phyloP scores from a whole-genome alignment of 2,329 filamentous ascomycete species.

The Alternaria hordeiaustralica region DNA sequence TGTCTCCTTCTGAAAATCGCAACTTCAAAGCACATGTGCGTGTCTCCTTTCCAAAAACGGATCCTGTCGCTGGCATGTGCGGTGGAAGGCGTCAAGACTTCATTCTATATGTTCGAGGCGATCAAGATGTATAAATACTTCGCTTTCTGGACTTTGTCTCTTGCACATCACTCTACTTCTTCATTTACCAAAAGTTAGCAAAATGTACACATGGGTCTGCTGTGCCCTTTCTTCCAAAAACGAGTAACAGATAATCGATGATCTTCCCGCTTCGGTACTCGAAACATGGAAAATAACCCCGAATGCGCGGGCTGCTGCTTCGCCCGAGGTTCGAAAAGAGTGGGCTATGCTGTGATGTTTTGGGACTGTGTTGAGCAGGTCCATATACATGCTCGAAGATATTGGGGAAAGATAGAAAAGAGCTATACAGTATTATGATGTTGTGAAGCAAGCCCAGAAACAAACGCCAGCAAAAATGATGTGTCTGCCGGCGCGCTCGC shows the following conservation, averaged over 20 bases:
- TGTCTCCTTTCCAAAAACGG: background rate
- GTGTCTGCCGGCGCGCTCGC: background rate
- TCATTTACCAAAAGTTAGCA: background rate
- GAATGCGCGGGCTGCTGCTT: background rate
- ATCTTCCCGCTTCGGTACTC: background rate
- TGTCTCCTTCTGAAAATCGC: background rate
- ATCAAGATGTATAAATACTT: background rate
- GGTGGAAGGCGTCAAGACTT: background rate
- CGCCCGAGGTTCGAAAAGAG: background rate
- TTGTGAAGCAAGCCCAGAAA: background rate
- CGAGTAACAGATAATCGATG: fast-evolving
- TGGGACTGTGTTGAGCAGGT: background rate
- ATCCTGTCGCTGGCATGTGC: background rate
- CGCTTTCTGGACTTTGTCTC: background rate
- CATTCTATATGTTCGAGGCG: background rate
- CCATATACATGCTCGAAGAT: background rate
- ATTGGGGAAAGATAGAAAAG: fast-evolving
- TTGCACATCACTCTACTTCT: background rate
- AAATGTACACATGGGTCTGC: background rate
- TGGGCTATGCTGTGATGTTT: background rate
- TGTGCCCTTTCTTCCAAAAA: background rate
- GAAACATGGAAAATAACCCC: too few relatives aligned
- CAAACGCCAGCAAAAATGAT: fast-evolving
- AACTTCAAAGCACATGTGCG: background rate
- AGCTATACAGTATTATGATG: background rate